Base-by-base conservation (phyloP, 73 alveolate species). In the Halteria grandinella region DNA sequence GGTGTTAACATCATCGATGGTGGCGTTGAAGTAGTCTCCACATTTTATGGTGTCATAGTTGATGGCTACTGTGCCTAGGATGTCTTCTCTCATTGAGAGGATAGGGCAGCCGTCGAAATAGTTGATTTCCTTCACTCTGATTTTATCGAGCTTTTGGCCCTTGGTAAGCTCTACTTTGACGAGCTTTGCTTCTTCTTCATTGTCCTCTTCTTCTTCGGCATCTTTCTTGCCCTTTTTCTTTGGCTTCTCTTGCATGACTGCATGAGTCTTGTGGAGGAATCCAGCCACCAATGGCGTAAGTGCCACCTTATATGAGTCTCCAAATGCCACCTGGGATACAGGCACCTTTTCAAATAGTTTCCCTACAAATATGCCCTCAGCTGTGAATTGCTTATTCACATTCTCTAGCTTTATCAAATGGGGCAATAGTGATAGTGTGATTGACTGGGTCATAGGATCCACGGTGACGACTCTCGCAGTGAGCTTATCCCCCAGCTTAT, bases 81-180 rank as follows among this genome's bases (percentile, higher is more conserved):
- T 58, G 12, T 59, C 63, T 37, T 58, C 64, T 17, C 24, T 55
- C 18, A 51, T n/a, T 10, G 84, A 53, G 0, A 48, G 77, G 27
- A 83, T 74, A 0, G 92, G 87, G 14, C 55, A 29, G 0, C 79
- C 84, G 39, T 83, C 92, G 53, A 83, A 83, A 43, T 73, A 83
- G 45, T 83, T 83, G 54, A 74, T 45, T 45, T 83, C 92, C 29
- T 74, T 69, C 24, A 83, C 63, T 25, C 60, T 62, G 1, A 83
- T 18, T 31, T 70, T 70, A 8, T 43, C 72, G 5, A 66, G 52
- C 14, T 44, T 47, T 18, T 47, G 32, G 28, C 66, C 66, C n/a
- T n/a, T n/a, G n/a, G n/a, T n/a, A n/a, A n/a, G n/a, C n/a, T n/a
- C n/a, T n/a, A n/a, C n/a, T n/a, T n/a, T n/a, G n/a, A n/a, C 25